Evolutionary conservation across 352 stramenopile species (phyloP).

Genomic region (Pythium guiyangense): DNA sequence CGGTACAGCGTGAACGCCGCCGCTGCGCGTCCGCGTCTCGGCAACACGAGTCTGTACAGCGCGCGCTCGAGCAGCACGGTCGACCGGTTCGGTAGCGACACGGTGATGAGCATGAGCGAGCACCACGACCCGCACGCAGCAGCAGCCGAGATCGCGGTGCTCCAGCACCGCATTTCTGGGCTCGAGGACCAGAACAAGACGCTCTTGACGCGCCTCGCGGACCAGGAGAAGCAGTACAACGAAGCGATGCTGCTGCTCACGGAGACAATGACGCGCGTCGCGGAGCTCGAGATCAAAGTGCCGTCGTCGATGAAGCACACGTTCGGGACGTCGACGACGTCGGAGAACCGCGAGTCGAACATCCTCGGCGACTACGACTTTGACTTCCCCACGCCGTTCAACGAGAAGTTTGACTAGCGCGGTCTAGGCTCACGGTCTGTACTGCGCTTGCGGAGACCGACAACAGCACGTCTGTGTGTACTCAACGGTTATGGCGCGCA

Average conservation of each 20-base stretch:
- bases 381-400: constrained; percentile 51
- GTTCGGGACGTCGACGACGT: constrained; percentile 42
- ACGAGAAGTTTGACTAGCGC: constrained; percentile 49
- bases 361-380: constrained; percentile 35
- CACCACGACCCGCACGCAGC: constrained; percentile 31
- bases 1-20: constrained; percentile 42
- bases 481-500: too few relatives aligned
- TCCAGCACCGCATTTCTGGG: constrained; percentile 48
- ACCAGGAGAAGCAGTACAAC: constrained; percentile 85
- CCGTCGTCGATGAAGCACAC: constrained; percentile 44
- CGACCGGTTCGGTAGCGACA: constrained; percentile 44
- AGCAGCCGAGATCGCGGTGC: constrained; percentile 35
- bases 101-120: constrained; percentile 46
- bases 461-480: too few relatives aligned
- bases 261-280: constrained; percentile 81
- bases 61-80: constrained; percentile 24
- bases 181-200: constrained; percentile 77
- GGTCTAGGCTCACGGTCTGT: background rate
- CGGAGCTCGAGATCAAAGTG: constrained; percentile 76
- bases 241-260: constrained; percentile 83
- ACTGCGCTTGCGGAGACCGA: too few relatives aligned
- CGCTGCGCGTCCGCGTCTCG: constrained; percentile 17
- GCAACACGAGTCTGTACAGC: constrained; percentile 9
- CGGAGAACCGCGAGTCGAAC: constrained; percentile 42
- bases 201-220: constrained; percentile 53